Evolutionary conservation across 1,284 basidiomycete species (phyloP).

Genomic region (Cutaneotrichosporon mucoides): DNA sequence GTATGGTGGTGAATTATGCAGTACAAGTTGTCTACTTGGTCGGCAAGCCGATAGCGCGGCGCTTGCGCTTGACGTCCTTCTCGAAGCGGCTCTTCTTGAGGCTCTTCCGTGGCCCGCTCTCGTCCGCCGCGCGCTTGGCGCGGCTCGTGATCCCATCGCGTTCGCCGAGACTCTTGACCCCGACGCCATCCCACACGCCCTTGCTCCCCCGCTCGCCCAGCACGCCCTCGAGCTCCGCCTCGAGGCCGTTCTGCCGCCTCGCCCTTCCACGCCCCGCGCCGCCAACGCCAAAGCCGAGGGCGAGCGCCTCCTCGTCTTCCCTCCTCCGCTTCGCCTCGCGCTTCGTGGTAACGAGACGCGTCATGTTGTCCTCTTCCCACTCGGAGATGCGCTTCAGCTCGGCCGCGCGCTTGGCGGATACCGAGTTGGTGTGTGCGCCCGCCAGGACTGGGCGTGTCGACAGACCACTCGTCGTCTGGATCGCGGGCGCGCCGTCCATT

Average conservation of each 20-base stretch:
- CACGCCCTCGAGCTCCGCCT: constrained; percentile 80
- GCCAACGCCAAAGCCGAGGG: constrained; percentile 62
- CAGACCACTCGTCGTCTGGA: constrained; percentile 75
- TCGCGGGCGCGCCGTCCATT: constrained; percentile 59
- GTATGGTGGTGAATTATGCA: not conserved
- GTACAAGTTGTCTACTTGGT: constrained; percentile 6
- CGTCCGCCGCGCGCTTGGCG: constrained; percentile 7
- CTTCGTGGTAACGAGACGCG: constrained; percentile 85
- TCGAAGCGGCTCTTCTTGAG: constrained; percentile 73
- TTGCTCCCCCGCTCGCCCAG: constrained; percentile 55
- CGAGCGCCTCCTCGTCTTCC: constrained; percentile 85
- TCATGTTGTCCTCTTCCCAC: constrained; percentile 96
- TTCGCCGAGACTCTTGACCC: constrained; percentile 52
- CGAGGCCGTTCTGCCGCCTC: constrained; percentile 66
- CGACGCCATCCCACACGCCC: constrained; percentile 55
- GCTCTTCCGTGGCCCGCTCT: constrained; percentile 24
- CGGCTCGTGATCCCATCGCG: constrained; percentile 59
- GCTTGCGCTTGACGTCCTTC: constrained; percentile 57
- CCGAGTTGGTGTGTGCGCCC: constrained; percentile 53
- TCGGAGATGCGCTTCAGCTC: constrained; percentile 74
- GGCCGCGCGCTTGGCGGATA: constrained; percentile 52
- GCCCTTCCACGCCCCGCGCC: constrained; percentile 52
- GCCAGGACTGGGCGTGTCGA: constrained; percentile 41
- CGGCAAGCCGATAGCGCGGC: constrained; percentile 17
- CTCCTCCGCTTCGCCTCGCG: constrained; percentile 72